Base-by-base conservation (phyloP, 2,329 filamentous ascomycete species). In the Diplodia intermedia region DNA sequence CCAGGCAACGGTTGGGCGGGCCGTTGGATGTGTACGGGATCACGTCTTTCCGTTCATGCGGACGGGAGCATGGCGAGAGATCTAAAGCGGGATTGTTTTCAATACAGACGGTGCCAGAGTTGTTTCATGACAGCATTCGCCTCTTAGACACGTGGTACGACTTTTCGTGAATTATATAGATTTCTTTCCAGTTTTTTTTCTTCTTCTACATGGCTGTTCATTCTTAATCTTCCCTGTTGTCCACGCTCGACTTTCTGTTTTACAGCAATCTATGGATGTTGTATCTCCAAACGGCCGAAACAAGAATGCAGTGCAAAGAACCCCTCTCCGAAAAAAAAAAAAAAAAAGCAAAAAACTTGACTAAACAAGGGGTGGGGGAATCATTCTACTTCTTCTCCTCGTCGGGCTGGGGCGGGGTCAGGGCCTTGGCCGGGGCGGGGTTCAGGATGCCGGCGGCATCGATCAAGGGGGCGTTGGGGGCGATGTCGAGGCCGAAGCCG, bases 401-500 rank as follows among this genome's bases (percentile, higher is more conserved):
- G 4, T 67, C 55, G 1, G 66, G 66, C 31, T 55, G 52, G 23
- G 62, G 20, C 23, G 56, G 20, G 26, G 66, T 71, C 69, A 84
- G 71, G 18, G 81, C 74, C 73, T 76, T 82, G 40, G 73, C 71
- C 69, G 80, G 90, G 74, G 77, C 88, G 23, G 92, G 90, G 63
- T 86, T 91, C 67, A 97, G 82, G 18, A 97, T 86, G 67, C 88
- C 86, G 56, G 88, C 84, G 6, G 92, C 91, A 50, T 93, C 88
- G 66, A 97, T 91, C 70, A 97, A 82, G 76, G 91, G 91, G 31
- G 90, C 92, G 20, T 87, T 87, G 0, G 92, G 92, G 79, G 95
- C 97, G 68, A 97, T 80, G 69, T 94, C 93, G 62, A 97, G 84
- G 4, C 94, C 94, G 75, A 97, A 97, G 0, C 94, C 94, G 4